These are phyloP conservation scores for Wallacemonas rigidus DNA, from an alignment of 208 protist genomes.

Conservation along the genomic window DNA sequence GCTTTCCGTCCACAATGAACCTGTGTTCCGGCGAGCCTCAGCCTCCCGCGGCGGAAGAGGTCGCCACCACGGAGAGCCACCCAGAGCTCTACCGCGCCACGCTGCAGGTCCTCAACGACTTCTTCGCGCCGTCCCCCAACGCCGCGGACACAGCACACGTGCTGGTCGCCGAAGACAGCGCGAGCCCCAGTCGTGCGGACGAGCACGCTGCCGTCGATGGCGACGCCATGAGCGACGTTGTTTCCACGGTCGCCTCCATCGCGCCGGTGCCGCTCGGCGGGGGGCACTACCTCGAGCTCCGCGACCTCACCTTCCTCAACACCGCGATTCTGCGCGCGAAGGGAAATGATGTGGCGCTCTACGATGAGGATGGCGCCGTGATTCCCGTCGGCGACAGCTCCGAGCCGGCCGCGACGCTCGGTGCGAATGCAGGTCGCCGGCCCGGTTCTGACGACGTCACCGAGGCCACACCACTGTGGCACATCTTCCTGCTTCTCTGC, in stretches of 20 bases:
- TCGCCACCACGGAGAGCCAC: background rate
- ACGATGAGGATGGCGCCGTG: background rate
- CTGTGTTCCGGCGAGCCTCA: background rate
- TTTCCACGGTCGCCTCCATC: background rate
- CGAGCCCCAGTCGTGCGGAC: no score
- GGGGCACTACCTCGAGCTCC: constrained; percentile 7
- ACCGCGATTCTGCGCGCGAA: background rate
- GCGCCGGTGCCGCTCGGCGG: constrained; percentile 6
- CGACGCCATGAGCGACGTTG: background rate
- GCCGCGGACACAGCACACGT: background rate
- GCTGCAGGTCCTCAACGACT: constrained; percentile 7
- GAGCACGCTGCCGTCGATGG: background rate
- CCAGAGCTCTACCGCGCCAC: constrained; percentile 10
- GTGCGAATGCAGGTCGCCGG: background rate
- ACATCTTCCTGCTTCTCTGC: constrained; percentile 20
- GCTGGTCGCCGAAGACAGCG: background rate
- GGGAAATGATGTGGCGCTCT: constrained; percentile 5
- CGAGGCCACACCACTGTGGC: constrained; percentile 11
- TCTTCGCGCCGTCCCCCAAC: background rate
- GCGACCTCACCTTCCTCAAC: constrained; percentile 2
- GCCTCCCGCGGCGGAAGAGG: background rate
- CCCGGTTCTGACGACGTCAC: constrained; percentile 19
- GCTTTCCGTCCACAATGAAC: background rate
- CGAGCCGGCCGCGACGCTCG: background rate
- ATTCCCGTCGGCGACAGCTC: constrained; percentile 1